These are phyloP conservation scores for Nyssa sinensis DNA, from an alignment of 148 eudicot genomes.

Conservation along the genomic window DNA sequence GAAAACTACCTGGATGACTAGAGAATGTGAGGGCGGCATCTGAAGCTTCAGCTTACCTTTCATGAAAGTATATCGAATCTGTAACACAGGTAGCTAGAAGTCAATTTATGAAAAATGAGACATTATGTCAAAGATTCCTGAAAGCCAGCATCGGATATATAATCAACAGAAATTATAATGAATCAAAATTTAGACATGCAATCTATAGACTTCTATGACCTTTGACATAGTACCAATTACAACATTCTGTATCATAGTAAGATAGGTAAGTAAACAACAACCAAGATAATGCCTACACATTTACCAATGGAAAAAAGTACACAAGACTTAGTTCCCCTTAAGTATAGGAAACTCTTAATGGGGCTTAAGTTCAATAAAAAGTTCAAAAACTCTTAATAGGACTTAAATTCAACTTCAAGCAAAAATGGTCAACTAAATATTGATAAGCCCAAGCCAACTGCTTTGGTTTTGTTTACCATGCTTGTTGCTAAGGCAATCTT, in stretches of 20 bases:
- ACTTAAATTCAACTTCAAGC: no score
- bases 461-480: no score
- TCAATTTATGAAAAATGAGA: background rate
- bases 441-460: no score
- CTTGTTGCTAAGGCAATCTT: no score
- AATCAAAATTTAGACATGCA: background rate
- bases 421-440: no score
- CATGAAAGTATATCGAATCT: conserved; percentile 73
- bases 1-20: conserved; percentile 65
- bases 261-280: background rate
- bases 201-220: background rate
- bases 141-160: background rate
- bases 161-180: background rate
- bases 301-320: background rate
- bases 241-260: no score
- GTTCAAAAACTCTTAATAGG: no score
- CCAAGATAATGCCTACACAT: background rate
- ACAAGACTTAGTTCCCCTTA: background rate
- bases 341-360: no score
- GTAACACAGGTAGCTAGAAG: conserved; percentile 17
- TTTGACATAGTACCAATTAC: background rate
- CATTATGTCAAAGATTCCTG: background rate
- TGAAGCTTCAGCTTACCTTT: conserved; percentile 54
- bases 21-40: conserved; percentile 85
- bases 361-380: no score